Base-by-base conservation (phyloP, 31 red algal genomes). In the Odonthalia washingtoniensis region DNA sequence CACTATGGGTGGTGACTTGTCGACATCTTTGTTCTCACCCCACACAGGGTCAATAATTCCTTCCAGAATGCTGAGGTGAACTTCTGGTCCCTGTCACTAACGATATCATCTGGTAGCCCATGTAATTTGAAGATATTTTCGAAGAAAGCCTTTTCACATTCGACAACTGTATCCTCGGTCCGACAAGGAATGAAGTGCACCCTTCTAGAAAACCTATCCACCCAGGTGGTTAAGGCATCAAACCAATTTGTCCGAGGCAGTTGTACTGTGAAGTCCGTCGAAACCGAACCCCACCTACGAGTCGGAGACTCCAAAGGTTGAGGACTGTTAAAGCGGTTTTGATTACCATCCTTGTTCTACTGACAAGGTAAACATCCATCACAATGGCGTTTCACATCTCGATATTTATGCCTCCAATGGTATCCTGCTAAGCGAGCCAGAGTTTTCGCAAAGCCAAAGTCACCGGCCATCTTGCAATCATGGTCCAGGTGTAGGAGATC, bases 401-500 rank as follows among this genome's bases (percentile, higher is more conserved):
- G 33, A 39, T 3, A 39, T 63, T 83, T 83, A 69, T 39, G 34
- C 4, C 39, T 69, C 80, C 34, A 83, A 40, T 83, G 80, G 69
- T 30, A 83, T 12, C 4, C 6, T 3, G 66, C 33, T 34, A 74
- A 33, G 3, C 82, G 65, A 4, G 17, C 5, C n/a, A 85, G 40
- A 2, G 82, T 85, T 35, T 74, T 85, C 5, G 82, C 65, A 35
- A 85, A 74, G 4, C 26, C 6, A 57, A 85, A 85, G 82, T 85
- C 37, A 4, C 82, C 82, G 4, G 82, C 5, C 3, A 74, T 5
- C 9, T 74, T 46, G 28, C 2, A 3, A 40, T 85, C 69, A 52
- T 85, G 82, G 3, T 65, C 65, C 38, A 85, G 32, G 5, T 85
- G 41, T 17, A 85, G 82, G 2, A 85, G 3, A 28, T 17, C 12